Evolutionary conservation across 345 rosid genomes (phyloP), one percentile per base, ranked within the genome.

Genomic region (Eucalyptus dawsonii): DNA sequence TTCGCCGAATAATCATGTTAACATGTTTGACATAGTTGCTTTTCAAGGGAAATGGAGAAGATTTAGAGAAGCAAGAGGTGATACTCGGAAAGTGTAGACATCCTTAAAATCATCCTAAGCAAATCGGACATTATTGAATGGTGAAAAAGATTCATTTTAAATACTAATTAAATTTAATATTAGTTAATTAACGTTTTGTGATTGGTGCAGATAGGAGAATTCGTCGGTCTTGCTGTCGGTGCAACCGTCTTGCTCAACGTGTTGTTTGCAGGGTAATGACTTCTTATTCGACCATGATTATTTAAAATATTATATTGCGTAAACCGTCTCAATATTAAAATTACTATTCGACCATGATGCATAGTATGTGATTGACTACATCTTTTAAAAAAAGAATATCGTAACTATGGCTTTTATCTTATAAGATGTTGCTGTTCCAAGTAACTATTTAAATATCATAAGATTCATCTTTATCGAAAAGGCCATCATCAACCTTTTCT

Each of bases 151-250:
- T 22, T 54, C 60, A 21, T 21, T 54, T 54, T 54, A 22, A 54
- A 21, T 54, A 21, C 2, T 9, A 9, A 9, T 54, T 0, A 0
- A 60, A 58, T 4, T 0, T 25, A 58, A 25, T 27, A 27, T 58
- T 27, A 11, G 60, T 19, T 62, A 62, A 14, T 27, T 67, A 31
- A 67, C 1, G 80, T 31, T 67, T 31, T 15, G 40, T 0, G 21
- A 67, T 67, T 31, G 80, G 11, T 49, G 50, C 92, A 93, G 95
- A 86, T 88, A 2, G 93, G 94, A n/a, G 91, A 94, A 62, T 60
- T 94, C 11, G 95, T 91, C 2, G 97, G 94, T 42, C 86, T 94
- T 86, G 94, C 92, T 8, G 89, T 95, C 81, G 97, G 97, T 3
- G 92, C 91, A 93, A 94, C 95, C 6, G 92, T 94, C 69, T 47